Evolutionary conservation across 2,329 filamentous ascomycete genomes (phyloP), one percentile per base, ranked within the genome.

Genomic region (Leptographium lundbergii): DNA sequence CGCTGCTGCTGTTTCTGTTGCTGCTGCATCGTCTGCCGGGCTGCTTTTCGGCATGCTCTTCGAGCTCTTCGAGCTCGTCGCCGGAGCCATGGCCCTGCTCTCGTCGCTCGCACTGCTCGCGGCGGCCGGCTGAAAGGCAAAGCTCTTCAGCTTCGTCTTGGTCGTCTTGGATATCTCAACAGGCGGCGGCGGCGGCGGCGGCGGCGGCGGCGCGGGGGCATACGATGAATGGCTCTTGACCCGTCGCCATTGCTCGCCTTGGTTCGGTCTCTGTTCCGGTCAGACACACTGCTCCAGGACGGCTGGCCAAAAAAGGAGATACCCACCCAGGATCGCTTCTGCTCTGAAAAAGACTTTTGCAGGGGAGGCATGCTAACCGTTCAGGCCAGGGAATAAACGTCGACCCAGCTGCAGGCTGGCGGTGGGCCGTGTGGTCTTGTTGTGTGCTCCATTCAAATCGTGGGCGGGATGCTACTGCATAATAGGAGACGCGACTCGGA

Each of bases 141-240:
- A 81, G 36, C 72, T 71, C 60, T 77, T 79, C 36, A 86, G 74
- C 65, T 85, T 86, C 62, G 73, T 80, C 66, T 81, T 85, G 13
- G 83, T 84, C 10, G 74, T 74, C 36, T 80, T 75, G 47, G 83
- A 85, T 14, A 83, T 74, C 22, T 78, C 76, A 36, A 75, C 72
- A 7, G 77, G 72, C 45, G 70, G 73, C 13, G 67, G 68, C 47
- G 75, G 59, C 5, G 61, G 62, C 6, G 45, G 59, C 24, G 60
- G 62, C 68, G 50, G 71, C 48, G 69, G 72, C 11, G 57, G 57
- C 69, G 47, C 68, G 70, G 32, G 52, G 13, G 67, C 53, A 66
- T 69, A 70, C 53, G 72, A 67, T 6, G 79, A 74, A 66, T 81
- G 74, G 66, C 77, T 81, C 64, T 75, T 78, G 34, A 78, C 77